Evolutionary conservation across 2,329 filamentous ascomycete genomes (phyloP), one percentile per base, ranked within the genome.

Genomic region (Colletotrichum filicis): DNA sequence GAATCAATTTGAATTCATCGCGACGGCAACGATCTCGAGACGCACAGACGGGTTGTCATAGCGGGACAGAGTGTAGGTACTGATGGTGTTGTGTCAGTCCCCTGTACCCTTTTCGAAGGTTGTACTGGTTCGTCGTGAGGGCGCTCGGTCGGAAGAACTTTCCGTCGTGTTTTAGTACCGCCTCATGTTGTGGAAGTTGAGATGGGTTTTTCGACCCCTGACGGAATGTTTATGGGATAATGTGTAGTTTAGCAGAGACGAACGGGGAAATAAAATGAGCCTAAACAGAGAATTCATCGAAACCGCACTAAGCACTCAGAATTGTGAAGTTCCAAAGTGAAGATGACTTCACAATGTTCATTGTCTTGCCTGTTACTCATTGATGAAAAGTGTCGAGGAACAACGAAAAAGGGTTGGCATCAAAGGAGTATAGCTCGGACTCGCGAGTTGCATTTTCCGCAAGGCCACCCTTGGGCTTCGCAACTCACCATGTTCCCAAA

Each of bases 31-130:
- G 24, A 71, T 73, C 30, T 73, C 71, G 28, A 65, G 49, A n/a
- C 71, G 71, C 66, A 73, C 71, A n/a, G 71, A 73, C 60, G 71
- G 71, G 0, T 32, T 73, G 24, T 73, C 71, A 19, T 73, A 73
- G 53, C 42, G 53, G 35, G 32, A 35, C 32, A 35, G 32, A 19
- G 35, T 12, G n/a, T 12, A 30, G 12, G 49, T 56, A n/a, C 8
- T 55, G 12, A 8, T 11, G 53, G 26, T 53, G 16, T 4, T 42
- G 49, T 59, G 14, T 55, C 49, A 57, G 56, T 68, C 35, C 56
- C 14, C 26, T n/a, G 24, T 35, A 11, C 0, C 28, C 16, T 28
- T 4, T 4, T 14, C 22, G 22, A 22, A 22, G 22, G 22, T 37
- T 22, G 9, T 8, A 9, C 37, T 46, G 57, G 64, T 52, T 68